Evolutionary conservation across 768 basidiomycete genomes (phyloP), one percentile per base, ranked within the genome.

Genomic region (Suillus paluster): DNA sequence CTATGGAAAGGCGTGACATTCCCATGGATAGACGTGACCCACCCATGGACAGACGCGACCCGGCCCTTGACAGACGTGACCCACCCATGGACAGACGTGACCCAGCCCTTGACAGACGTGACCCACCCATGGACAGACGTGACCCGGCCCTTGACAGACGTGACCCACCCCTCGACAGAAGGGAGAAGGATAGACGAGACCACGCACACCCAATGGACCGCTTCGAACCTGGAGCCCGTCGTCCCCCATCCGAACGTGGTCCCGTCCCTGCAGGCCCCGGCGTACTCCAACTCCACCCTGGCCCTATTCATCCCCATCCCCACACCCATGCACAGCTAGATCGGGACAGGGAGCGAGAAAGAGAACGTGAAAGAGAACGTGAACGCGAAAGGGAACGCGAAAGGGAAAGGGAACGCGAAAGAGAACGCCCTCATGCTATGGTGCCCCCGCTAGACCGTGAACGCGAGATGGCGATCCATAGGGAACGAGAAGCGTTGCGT

Each of bases 381-480:
- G 68, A n/a, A 5, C 71, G 73, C 53, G 72, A 75, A 1, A 65
- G 67, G 56, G 71, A 73, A 42, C 64, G 65, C 19, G 73, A 75
- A 1, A 69, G 72, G 64, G 73, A 72, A 45, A 68, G 71, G 12
- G 70, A 72, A 5, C 71, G 73, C 25, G 71, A 73, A 30, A 50
- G 49, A 30, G 49, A 50, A 57, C 72, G 72, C 49, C 61, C 64
- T 23, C 72, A 68, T 5, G 19, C 61, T 19, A 71, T 50, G 4
- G 11, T 66, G 2, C 73, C 71, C 38, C 69, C 67, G 12, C 41
- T 46, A 38, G 67, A 73, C 57, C 67, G 73, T 33, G 73, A 74
- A 2, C 72, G 73, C 25, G 63, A 63, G 38, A 33, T 60, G 11
- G 27, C 63, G 17, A 73, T 62, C 19, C 73, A 75, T 42, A 67